Evolutionary conservation across 345 rosid genomes (phyloP).

Genomic region (Populus deltoides): DNA sequence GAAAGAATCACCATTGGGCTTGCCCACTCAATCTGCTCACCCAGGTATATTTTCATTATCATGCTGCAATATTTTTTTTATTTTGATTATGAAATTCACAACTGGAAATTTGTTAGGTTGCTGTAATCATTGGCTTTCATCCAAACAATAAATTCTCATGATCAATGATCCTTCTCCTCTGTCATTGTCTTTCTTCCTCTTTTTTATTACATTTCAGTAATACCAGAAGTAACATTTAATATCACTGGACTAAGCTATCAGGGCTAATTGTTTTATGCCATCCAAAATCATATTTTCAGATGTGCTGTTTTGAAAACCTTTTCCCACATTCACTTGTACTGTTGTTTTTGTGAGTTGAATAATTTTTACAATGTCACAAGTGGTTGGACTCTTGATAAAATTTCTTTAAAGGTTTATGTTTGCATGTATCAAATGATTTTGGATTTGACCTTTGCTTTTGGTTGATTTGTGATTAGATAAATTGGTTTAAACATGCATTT

Average conservation of each 20-base stretch:
- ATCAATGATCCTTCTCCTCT: too few species aligned
- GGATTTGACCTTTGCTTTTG: neutral
- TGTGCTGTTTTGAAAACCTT: neutral
- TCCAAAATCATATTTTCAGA: neutral
- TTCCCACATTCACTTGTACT: neutral
- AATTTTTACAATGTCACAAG: neutral
- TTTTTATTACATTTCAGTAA: neutral
- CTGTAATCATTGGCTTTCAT: neutral
- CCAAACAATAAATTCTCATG: too few species aligned
- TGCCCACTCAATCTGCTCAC: slow-evolving; percentile 80
- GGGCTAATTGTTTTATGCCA: neutral
- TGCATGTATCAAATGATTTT: neutral
- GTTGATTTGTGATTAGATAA: neutral
- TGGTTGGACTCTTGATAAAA: neutral
- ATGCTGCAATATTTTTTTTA: too few species aligned
- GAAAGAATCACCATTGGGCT: slow-evolving; percentile 76
- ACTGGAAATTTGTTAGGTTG: neutral
- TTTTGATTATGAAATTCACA: neutral
- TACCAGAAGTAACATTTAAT: neutral
- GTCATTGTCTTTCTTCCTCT: neutral
- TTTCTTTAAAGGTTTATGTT: neutral
- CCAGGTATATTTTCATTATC: slow-evolving; percentile 50
- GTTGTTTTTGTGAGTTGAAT: neutral
- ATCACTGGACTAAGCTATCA: too few species aligned
- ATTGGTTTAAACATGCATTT: neutral